phyloP scores from a whole-genome alignment of 140 eudicot genomes.

The Erigeron philadelphicus region DNA sequence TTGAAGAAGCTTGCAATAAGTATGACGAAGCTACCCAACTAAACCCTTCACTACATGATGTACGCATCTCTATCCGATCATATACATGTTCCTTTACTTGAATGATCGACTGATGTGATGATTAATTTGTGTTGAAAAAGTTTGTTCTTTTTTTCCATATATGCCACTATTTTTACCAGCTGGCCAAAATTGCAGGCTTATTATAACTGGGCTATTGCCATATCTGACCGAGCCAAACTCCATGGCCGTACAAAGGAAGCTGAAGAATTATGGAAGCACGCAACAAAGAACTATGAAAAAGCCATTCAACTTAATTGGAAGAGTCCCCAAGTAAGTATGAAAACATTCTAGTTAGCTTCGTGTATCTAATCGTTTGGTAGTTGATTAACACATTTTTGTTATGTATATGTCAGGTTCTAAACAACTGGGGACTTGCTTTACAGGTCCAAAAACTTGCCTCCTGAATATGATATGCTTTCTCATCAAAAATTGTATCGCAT shows the following conservation, averaged over 20 bases:
- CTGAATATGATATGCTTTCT: conserved; percentile 1
- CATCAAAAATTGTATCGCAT: neutral
- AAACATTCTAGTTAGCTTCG: neutral
- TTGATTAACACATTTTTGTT: neutral
- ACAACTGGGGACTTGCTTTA: conserved; percentile 98
- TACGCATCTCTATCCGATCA: conserved; percentile 29
- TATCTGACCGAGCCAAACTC: conserved; percentile 87
- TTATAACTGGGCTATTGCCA: conserved; percentile 97
- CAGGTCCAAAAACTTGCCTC: conserved; percentile 47
- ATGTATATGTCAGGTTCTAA: conserved; percentile 61
- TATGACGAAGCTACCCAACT: conserved; percentile 83
- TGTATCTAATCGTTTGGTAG: neutral
- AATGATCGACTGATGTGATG: conserved; percentile 6
- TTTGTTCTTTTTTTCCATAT: neutral
- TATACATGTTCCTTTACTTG: neutral
- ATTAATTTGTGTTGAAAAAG: neutral
- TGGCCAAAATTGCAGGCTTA: conserved; percentile 44
- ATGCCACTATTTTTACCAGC: neutral
- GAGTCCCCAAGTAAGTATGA: conserved; percentile 75
- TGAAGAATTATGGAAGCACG: conserved; percentile 91
- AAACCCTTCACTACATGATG: conserved; percentile 88
- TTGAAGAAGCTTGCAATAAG: conserved; percentile 93
- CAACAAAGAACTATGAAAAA: conserved; percentile 72
- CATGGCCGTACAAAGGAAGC: conserved; percentile 98
- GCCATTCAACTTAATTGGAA: conserved; percentile 88